Conservation (phyloP, 495 filamentous ascomycete genomes). For the Peziza echinospora region DNA sequence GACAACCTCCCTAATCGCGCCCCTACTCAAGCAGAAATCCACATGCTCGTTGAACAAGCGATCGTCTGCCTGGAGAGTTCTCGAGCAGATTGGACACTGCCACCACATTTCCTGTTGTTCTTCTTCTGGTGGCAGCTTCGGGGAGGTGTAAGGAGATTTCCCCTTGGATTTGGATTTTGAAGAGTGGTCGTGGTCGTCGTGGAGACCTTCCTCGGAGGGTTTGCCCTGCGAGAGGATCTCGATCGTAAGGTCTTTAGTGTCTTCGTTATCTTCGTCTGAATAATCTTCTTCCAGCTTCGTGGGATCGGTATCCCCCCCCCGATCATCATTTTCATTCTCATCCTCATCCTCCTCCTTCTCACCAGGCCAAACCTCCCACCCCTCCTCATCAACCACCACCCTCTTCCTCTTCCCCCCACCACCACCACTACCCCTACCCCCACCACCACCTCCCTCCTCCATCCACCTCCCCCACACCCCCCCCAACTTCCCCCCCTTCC, state of each 20-base stretch:
- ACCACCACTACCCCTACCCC: conserved; percentile 9
- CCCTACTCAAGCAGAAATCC: conserved; percentile 71
- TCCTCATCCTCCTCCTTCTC: conserved; percentile 44
- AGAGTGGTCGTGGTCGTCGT: not conserved
- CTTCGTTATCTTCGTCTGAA: not conserved
- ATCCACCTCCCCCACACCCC: conserved; percentile 42
- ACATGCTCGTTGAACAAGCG: conserved; percentile 76
- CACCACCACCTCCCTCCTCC: conserved; percentile 4
- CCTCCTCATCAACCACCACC: conserved; percentile 18
- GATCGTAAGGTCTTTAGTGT: conserved; percentile 10
- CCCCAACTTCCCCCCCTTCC: conserved; percentile 30
- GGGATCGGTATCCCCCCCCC: not conserved
- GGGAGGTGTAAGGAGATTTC: conserved; percentile 25
- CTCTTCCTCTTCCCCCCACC: conserved; percentile 5
- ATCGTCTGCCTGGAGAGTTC: conserved; percentile 55
- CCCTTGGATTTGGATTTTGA: conserved; percentile 18
- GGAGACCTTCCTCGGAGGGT: conserved; percentile 1
- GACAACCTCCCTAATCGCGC: conserved; percentile 64
- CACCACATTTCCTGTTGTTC: conserved; percentile 27
- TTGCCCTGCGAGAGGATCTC: conserved; percentile 43
- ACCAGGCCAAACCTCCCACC: conserved; percentile 49
- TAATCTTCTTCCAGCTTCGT: too few species aligned
- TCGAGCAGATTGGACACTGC: conserved; percentile 70
- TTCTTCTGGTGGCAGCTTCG: not conserved
- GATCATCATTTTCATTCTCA: conserved; percentile 19